Percentiles rank a stretch among this genome's conserved stretches.
These are phyloP conservation scores for Hypoxylon intermedium DNA, from an alignment of 495 filamentous ascomycete species.

Conservation along the genomic window DNA sequence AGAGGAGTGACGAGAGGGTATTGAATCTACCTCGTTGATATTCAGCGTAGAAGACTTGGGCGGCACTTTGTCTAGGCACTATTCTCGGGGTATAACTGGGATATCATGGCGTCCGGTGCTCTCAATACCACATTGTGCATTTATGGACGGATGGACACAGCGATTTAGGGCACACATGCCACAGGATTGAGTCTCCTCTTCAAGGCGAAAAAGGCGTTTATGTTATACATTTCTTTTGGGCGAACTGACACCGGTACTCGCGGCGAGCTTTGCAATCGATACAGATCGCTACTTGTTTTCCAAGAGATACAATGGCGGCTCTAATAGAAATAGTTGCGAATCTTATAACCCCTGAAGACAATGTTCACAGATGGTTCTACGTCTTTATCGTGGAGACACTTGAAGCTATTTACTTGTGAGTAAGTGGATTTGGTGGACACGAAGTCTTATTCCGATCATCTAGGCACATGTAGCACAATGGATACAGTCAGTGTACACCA, in stretches of 20 bases:
- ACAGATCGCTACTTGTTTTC: not conserved
- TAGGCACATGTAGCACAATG: no score
- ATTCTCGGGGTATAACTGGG: not conserved
- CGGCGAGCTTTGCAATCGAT: not conserved
- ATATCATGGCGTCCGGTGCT: conserved; percentile 25
- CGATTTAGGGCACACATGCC: conserved; percentile 4
- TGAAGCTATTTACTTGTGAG: no score
- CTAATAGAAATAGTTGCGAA: not conserved
- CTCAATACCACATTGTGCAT: conserved; percentile 25
- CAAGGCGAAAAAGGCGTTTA: not conserved
- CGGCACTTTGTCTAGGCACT: not conserved
- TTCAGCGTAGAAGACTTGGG: not conserved
- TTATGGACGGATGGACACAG: not conserved
- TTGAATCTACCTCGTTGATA: not conserved
- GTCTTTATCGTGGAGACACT: no score
- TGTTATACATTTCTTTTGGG: not conserved
- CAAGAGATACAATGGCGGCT: not conserved
- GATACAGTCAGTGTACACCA: no score
- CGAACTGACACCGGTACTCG: not conserved
- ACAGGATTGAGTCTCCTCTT: not conserved
- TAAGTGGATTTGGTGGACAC: no score
- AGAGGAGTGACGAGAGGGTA: conserved; percentile 37
- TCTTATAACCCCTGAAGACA: no score
- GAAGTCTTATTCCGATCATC: no score
- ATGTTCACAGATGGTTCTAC: not conserved